Percentiles rank a stretch among this genome's conserved stretches.
These are phyloP conservation scores for Daedalea quercina DNA, from an alignment of 768 basidiomycete species.

Conservation along the genomic window DNA sequence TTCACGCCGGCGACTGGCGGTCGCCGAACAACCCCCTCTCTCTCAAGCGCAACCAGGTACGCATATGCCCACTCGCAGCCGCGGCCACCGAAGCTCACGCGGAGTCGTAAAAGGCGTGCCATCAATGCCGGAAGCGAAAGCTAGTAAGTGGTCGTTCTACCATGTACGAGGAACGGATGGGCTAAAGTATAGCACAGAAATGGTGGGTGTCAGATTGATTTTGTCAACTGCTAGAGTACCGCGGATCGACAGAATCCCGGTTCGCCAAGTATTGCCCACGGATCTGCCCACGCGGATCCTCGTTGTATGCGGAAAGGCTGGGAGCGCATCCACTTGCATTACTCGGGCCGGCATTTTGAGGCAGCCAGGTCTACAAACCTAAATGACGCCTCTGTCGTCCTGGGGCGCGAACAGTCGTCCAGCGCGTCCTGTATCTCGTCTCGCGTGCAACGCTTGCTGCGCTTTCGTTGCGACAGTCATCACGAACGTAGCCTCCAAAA, in stretches of 20 bases:
- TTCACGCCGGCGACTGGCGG: not conserved
- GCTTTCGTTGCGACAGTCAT: too few species aligned
- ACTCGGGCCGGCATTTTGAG: too few species aligned
- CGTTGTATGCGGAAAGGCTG: too few species aligned
- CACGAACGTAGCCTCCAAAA: too few species aligned
- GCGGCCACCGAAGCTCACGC: not conserved
- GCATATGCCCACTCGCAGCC: not conserved
- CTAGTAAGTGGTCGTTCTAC: constrained; percentile 24
- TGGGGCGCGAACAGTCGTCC: too few species aligned
- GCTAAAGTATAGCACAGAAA: constrained; percentile 35
- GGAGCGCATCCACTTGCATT: too few species aligned
- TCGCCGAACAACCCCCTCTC: constrained; percentile 12
- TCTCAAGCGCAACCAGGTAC: constrained; percentile 26
- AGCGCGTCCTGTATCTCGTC: too few species aligned
- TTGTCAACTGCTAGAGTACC: too few species aligned
- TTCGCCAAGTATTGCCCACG: not conserved
- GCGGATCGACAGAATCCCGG: too few species aligned
- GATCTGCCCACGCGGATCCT: not conserved
- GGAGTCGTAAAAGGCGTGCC: constrained; percentile 25
- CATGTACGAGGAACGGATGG: not conserved
- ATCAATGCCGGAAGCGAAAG: constrained; percentile 67
- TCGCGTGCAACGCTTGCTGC: too few species aligned
- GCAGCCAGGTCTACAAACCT: too few species aligned
- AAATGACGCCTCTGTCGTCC: too few species aligned
- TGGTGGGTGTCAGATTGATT: constrained; percentile 27